Conservation (phyloP, 306 rosid genomes). For the Cucurbita maxima region DNA sequence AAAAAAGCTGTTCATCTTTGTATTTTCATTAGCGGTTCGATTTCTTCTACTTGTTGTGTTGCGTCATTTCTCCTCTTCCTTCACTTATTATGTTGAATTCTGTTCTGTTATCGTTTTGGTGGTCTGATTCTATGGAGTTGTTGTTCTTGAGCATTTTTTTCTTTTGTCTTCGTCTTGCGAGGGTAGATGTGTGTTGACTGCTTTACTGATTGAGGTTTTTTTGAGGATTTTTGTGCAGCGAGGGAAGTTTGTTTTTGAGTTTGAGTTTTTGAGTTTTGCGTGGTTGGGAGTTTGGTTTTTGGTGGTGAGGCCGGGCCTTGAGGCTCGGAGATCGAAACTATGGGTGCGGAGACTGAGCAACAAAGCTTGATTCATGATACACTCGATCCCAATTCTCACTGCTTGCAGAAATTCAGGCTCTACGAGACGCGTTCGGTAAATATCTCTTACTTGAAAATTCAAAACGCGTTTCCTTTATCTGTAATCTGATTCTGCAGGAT, state of each 20-base stretch:
- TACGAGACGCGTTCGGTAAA: conserved; percentile 87
- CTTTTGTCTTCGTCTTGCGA: conserved; percentile 13
- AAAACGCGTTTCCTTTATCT: neutral
- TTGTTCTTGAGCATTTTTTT: neutral
- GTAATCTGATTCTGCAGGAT: conserved; percentile 6
- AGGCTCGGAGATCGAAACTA: conserved; percentile 54
- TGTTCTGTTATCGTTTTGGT: neutral
- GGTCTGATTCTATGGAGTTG: neutral
- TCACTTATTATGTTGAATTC: neutral
- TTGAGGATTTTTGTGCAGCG: conserved; percentile 13
- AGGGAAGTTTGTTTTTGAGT: conserved; percentile 4
- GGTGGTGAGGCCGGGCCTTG: conserved; percentile 23
- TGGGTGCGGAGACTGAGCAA: conserved; percentile 38
- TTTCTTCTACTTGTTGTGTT: neutral
- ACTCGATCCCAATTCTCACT: conserved; percentile 25
- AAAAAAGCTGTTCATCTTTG: conserved; percentile 8
- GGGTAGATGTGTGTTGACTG: neutral
- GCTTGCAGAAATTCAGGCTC: conserved; percentile 88
- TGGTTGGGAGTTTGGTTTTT: conserved; percentile 6
- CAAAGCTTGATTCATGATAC: conserved; percentile 18
- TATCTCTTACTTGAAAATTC: neutral
- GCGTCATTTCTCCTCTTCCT: neutral
- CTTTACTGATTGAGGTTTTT: neutral
- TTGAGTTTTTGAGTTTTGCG: conserved; percentile 7
- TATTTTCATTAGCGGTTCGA: neutral